Base-by-base conservation (phyloP, 1,284 basidiomycete species). In the Ganoderma lucidum region DNA sequence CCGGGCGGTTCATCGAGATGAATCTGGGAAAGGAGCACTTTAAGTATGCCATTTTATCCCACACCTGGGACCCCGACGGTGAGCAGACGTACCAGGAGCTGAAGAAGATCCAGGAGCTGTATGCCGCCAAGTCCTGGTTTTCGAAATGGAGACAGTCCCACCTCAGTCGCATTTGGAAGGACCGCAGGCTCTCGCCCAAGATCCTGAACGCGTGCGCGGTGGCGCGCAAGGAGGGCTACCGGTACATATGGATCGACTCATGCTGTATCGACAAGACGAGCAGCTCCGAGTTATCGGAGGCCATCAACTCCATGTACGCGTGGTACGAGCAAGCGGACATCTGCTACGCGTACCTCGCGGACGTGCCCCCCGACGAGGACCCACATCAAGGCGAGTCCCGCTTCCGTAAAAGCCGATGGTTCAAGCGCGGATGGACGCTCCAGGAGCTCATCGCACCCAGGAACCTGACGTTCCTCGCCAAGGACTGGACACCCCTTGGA, bases 371-470 rank as follows among this genome's bases (percentile, higher is more conserved):
- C 1, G 9, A 30, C 28, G 51, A 53, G 23, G 28, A 53, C 14
- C 51, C 51, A 28, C n/a, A 19, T 19, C 19, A 44, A 17, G 42
- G 17, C 44, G 44, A 19, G 6, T 45, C 44, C 2, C 5, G 15
- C 17, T 45, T 45, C 44, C 44, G 44, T n/a, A 6, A n/a, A 8
- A 58, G 56, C 56, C 19, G 19, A 30, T 58, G 56, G 56, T 58
- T 58, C n/a, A 58, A 1, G 6, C 35, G 56, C 35, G 56, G 56
- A 37, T 58, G 56, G 56, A 58, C 56, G 6, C 56, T 58, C 17
- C 56, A 58, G 35, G 56, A 58, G 56, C 56, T 58, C 35, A 14
- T 58, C 35, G 56, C 56, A 6, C 35, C 56, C n/a, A 2, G 17
- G 30, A 30, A 58, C 19, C 6, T 58, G 3, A 37, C 19, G 17